Percentiles rank a stretch among this genome's conserved stretches.
Evolutionary conservation across 2,329 filamentous ascomycete species (phyloP).

Genomic region (Botrytis byssoidea): DNA sequence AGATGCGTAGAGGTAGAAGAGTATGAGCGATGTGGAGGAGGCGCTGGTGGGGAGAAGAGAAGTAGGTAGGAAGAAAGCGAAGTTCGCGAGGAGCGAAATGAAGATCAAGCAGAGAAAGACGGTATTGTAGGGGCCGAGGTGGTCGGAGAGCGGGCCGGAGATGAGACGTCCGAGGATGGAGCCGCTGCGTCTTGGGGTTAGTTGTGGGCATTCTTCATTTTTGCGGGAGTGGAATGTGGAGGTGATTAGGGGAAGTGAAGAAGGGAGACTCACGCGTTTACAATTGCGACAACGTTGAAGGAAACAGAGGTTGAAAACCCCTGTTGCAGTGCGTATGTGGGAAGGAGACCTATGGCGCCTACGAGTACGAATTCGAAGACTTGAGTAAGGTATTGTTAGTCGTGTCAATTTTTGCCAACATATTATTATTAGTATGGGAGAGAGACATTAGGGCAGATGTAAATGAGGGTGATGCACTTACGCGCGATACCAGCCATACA

Average conservation of each 20-base stretch:
- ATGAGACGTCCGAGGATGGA: slow-evolving; percentile 25
- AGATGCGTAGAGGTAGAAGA: slow-evolving; percentile 36
- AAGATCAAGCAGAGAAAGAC: slow-evolving; percentile 34
- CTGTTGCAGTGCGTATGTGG: slow-evolving; percentile 67
- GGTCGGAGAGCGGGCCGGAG: slow-evolving; percentile 29
- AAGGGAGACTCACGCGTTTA: slow-evolving; percentile 59
- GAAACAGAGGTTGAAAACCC: slow-evolving; percentile 66
- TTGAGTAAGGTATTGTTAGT: slow-evolving; percentile 16
- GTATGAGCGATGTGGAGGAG: slow-evolving; percentile 16
- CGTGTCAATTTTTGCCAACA: not conserved
- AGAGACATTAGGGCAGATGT: too few species aligned
- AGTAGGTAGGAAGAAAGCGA: not conserved
- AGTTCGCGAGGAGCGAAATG: slow-evolving; percentile 18
- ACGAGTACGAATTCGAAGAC: slow-evolving; percentile 72
- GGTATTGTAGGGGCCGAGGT: slow-evolving; percentile 19
- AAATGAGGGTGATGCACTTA: slow-evolving; percentile 38
- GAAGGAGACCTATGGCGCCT: slow-evolving; percentile 78
- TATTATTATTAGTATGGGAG: not conserved
- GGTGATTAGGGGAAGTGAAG: slow-evolving; percentile 12
- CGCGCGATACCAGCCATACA: slow-evolving; percentile 36
- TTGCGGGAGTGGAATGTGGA: slow-evolving; percentile 26
- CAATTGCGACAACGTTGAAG: slow-evolving; percentile 76
- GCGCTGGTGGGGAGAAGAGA: not conserved
- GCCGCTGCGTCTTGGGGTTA: slow-evolving; percentile 29
- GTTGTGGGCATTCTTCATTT: not conserved